These are phyloP conservation scores for Fusarium torulosum DNA, from an alignment of 2,329 filamentous ascomycete genomes.

Conservation along the genomic window DNA sequence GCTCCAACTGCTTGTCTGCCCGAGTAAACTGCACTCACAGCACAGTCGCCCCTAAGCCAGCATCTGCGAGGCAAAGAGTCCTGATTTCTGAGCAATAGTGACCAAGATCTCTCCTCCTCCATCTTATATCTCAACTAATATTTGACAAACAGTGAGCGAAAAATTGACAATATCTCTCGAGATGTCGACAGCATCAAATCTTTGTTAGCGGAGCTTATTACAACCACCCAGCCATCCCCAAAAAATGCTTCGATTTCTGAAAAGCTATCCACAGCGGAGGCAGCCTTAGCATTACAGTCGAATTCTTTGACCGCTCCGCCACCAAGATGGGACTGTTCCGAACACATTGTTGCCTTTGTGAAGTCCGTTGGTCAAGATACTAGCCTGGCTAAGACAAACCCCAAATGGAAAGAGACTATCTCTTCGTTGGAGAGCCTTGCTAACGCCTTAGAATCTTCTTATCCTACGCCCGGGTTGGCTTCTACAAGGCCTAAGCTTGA, in stretches of 20 bases:
- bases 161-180: slow-evolving; percentile 53
- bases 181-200: slow-evolving; percentile 52
- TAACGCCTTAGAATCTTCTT: slow-evolving; percentile 5
- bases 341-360: slow-evolving; percentile 53
- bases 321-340: slow-evolving; percentile 50
- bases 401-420: slow-evolving; percentile 1
- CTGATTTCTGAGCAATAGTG: slow-evolving; percentile 56
- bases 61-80: slow-evolving; percentile 51
- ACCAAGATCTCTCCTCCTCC: background rate
- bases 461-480: background rate
- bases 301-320: background rate
- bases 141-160: slow-evolving; percentile 49
- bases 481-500: no score
- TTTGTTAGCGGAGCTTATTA: slow-evolving; percentile 38
- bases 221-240: background rate
- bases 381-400: background rate
- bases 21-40: slow-evolving; percentile 52
- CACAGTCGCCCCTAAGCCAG: slow-evolving; percentile 42
- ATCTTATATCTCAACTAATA: fast-evolving
- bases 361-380: slow-evolving; percentile 37
- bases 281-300: no score
- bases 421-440: slow-evolving; percentile 25
- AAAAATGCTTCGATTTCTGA: background rate
- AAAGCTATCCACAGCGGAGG: background rate
- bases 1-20: slow-evolving; percentile 52